These are phyloP conservation scores for Fraxinus quadrangulata DNA, from an alignment of 257 asterid species.

Conservation along the genomic window DNA sequence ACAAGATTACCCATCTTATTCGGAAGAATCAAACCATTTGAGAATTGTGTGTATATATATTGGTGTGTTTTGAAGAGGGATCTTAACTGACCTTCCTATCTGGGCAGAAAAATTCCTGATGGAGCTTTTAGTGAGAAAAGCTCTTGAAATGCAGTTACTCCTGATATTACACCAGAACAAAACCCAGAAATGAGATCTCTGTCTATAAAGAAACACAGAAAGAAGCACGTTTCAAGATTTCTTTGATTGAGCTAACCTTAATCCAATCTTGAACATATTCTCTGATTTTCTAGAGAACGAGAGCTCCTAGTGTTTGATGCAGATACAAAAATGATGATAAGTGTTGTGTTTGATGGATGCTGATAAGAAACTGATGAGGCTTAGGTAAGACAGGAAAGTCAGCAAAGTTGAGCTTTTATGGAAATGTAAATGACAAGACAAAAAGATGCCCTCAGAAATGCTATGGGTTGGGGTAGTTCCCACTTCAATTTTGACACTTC, in stretches of 20 bases:
- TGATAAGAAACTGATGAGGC: neutral
- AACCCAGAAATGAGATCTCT: conserved; percentile 3
- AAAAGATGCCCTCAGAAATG: conserved; percentile 1
- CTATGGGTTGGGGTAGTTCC: too few relatives aligned
- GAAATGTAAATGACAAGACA: conserved; percentile 24
- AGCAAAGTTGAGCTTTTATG: neutral
- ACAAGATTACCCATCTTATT: neutral
- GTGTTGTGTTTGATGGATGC: too few relatives aligned
- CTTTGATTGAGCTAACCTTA: conserved; percentile 32
- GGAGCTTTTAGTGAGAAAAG: conserved; percentile 21
- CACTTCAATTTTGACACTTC: too few relatives aligned
- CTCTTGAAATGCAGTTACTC: conserved; percentile 25
- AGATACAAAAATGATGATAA: neutral
- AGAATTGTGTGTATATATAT: neutral
- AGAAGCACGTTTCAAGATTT: neutral
- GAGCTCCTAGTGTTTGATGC: conserved; percentile 9
- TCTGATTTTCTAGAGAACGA: neutral
- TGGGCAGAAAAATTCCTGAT: conserved; percentile 36
- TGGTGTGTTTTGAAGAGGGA: neutral
- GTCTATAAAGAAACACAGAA: neutral
- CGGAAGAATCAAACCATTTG: neutral
- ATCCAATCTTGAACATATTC: conserved; percentile 40
- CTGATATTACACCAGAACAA: conserved; percentile 22
- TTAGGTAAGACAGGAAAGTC: neutral
- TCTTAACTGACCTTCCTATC: conserved; percentile 30